Base-by-base conservation (phyloP, 306 rosid genomes). In the Purshia tridentata region DNA sequence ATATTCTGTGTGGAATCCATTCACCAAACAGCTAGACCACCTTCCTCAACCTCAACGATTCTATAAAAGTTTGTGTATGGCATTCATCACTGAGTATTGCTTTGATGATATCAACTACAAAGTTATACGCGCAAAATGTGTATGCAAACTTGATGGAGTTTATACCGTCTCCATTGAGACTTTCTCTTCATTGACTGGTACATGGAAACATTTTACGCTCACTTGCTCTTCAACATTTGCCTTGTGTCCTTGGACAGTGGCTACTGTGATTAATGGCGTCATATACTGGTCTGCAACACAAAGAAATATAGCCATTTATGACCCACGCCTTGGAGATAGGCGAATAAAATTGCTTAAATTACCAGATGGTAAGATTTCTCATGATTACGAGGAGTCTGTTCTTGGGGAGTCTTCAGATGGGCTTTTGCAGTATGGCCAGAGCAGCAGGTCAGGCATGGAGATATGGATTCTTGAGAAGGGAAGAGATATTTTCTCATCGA, bases 351-450 rank as follows among this genome's bases (percentile, higher is more conserved):
- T 86, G 20, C 75, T 89, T 68, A 87, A 83, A 79, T 80, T 88
- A 71, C 95, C 95, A 3, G 71, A 67, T 2, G 91, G 92, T 54
- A 73, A 49, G 75, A 74, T 87, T 75, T 57, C 95, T 1, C 60
- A 19, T 3, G 97, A 91, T 37, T 88, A 79, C 19, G 95, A 89
- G 70, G 95, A 84, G 75, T 85, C 81, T 71, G 77, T 87, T 67
- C 88, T 91, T 47, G 97, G 97, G 72, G 89, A 87, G 78, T 81
- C 97, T 12, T 81, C 87, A 1, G 87, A 91, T 87, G 92, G 97
- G 67, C 82, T 77, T 69, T 74, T 91, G 82, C 92, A 73, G 76
- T 91, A 87, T 76, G 90, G 95, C 76, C 95, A 89, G 84, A 87
- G 95, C 86, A 88, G 82, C 68, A 81, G 67, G 47, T 70, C 83